Base-by-base conservation (phyloP, 202 grass and related monocot genomes). In the Cymbopogon flexuosus region DNA sequence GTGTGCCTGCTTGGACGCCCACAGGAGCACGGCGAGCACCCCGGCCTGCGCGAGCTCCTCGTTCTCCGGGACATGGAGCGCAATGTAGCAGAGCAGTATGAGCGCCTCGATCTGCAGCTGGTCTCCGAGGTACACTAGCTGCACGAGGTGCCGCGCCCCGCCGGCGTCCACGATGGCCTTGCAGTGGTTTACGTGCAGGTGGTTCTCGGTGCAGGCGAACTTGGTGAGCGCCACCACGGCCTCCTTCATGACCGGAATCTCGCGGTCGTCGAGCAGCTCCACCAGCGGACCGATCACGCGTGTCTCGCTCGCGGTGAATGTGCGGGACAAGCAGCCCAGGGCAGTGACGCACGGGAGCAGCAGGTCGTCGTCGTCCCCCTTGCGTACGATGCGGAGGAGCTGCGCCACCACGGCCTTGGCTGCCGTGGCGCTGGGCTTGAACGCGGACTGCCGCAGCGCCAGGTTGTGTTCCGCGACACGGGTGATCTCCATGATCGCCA, bases 401-500 rank as follows among this genome's bases (percentile, higher is more conserved):
- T 97, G 90, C 62, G 89, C 90, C 10, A 93, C 79, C 4, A 97
- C 84, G 40, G 84, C 84, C 83, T 93, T 97, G 29, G 88, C 81
- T 0, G 81, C 72, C 19, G 42, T 30, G 5, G 90, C 86, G 80
- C 86, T 97, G 68, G 90, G 93, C 77, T 91, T 97, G 86, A 97
- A 97, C 23, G 93, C 93, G 0, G 93, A 93, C 65, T 89, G 88
- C 27, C 93, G 83, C 51, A 97, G 79, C 65, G 70, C 23, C 60
- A 93, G 88, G 73, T 87, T 90, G 80, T 97, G 88, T 29, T 97
- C 93, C 10, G 93, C 93, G 47, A 91, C 88, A 8, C 77, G 81
- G 59, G 93, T 39, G 70, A 97, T 91, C 93, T 97, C 93, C 93
- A 91, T 91, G 67, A 97, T 70, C 37, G 88, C 84, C 90, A 93